Evolutionary conservation across 352 stramenopile species (phyloP), one percentile per base, ranked within the genome.

Genomic region (Blastocystis sp.): DNA sequence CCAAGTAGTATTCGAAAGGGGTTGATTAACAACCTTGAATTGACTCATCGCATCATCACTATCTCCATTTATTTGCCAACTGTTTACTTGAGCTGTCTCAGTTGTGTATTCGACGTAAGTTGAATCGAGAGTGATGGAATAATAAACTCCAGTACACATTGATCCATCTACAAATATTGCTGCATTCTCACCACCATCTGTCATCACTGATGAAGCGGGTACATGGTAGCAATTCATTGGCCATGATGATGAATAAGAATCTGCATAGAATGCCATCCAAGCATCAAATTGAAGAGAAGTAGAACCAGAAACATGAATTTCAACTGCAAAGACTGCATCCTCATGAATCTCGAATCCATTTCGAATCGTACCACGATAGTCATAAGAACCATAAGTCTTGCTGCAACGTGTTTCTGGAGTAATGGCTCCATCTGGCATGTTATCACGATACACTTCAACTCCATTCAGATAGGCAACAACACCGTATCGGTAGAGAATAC

Each of bases 391-490:
- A 40, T 81, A 81, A 11, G 13, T 64, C 48, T 54, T 35, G 11
- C 24, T 33, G 3, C 48, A n/a, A n/a, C 11, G n/a, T 22, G 70
- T 81, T 17, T 19, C 40, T 17, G 70, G 48, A 22, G 44, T 62
- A 22, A 81, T 40, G 5, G 15, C 44, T 22, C 70, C 42, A n/a
- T 53, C n/a, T 22, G 70, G 70, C 70, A 81, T 81, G 19, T 81
- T 15, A 40, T 81, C 70, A 22, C 70, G 70, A 56, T 64, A 81
- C 0, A 81, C n/a, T 40, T 81, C 70, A 17, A 37, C 40, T 59
- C 70, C 70, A 40, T 81, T 81, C 6, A 81, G 60, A 64, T 81
- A 81, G 15, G 27, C 70, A n/a, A 81, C 44, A 40, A 81, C 24
- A n/a, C 70, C 70, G 17, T 81, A n/a, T 13, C 19, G 42, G 40